Percentiles rank a stretch among this genome's conserved stretches.
Evolutionary conservation across 2,329 filamentous ascomycete species (phyloP).

Genomic region (Penicillium fuscoglaucum): DNA sequence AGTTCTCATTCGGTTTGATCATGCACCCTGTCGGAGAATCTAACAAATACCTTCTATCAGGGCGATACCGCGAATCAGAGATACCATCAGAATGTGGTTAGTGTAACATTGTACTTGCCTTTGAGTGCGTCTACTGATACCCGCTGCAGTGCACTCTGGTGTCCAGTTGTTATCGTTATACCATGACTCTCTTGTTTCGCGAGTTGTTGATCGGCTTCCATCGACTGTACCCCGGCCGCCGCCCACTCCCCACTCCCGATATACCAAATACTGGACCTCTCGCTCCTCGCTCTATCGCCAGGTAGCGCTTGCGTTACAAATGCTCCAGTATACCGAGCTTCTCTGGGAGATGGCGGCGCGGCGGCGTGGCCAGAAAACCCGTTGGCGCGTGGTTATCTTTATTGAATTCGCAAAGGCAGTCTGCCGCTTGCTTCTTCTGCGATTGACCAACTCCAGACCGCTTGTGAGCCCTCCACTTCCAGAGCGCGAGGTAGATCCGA

Average conservation of each 20-base stretch:
- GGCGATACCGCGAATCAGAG: constrained; percentile 70
- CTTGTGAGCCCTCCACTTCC: constrained; percentile 82
- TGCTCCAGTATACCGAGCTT: constrained; percentile 91
- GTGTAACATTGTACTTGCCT: constrained; percentile 25
- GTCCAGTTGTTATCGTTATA: constrained; percentile 90
- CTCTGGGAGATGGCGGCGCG: constrained; percentile 98
- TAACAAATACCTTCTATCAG: constrained; percentile 23
- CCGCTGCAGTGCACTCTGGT: constrained; percentile 68
- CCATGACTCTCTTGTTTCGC: constrained; percentile 82
- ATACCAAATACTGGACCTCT: constrained; percentile 64
- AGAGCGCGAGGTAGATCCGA: constrained; percentile 76
- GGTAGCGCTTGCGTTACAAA: constrained; percentile 78
- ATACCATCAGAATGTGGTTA: constrained; percentile 83
- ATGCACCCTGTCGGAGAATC: not conserved
- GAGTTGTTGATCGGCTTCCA: constrained; percentile 58
- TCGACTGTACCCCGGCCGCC: constrained; percentile 51
- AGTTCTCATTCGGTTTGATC: not conserved
- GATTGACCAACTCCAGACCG: constrained; percentile 78
- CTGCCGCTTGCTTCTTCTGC: constrained; percentile 76
- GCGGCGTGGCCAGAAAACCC: constrained; percentile 71
- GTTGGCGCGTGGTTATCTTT: constrained; percentile 84
- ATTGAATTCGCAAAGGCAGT: constrained; percentile 84
- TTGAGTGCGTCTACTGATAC: constrained; percentile 2
- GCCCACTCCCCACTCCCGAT: constrained; percentile 61
- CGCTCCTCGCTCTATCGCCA: constrained; percentile 71